Percentiles rank a stretch among this genome's conserved stretches.
Conservation (phyloP, 805 yeast genomes). For the Cyberlindnera mrakii region DNA sequence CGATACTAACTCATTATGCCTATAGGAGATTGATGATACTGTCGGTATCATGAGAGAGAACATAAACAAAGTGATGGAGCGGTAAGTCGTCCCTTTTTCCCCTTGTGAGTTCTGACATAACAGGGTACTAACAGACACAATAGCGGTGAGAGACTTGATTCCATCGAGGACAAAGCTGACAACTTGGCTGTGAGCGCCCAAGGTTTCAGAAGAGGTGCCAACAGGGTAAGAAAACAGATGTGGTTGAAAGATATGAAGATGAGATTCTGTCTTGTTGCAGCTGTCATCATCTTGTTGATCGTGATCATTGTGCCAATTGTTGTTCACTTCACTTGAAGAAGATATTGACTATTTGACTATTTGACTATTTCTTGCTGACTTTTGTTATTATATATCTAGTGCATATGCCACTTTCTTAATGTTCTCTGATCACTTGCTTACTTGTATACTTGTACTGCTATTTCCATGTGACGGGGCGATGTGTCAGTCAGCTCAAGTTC, state of each 20-base stretch:
- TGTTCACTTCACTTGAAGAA: constrained; percentile 58
- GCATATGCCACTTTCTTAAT: no score
- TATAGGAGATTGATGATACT: constrained; percentile 83
- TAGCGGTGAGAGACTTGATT: constrained; percentile 85
- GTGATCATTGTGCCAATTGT: constrained; percentile 91
- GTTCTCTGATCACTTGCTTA: no score
- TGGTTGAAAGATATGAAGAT: constrained; percentile 98
- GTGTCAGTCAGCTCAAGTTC: no score
- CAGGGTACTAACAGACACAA: constrained; percentile 84
- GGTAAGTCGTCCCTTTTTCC: constrained; percentile 14
- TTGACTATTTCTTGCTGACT: no score
- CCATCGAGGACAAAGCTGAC: constrained; percentile 89
- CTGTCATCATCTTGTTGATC: constrained; percentile 73
- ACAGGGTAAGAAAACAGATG: constrained; percentile 96
- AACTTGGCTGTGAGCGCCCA: constrained; percentile 88
- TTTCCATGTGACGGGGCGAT: no score
- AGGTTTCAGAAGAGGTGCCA: constrained; percentile 94
- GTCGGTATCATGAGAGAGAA: constrained; percentile 97
- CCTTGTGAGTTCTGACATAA: constrained; percentile 84
- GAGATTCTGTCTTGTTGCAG: constrained; percentile 83
- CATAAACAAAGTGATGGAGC: constrained; percentile 89
- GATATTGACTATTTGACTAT: no score
- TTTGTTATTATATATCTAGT: no score
- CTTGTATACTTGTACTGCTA: no score
- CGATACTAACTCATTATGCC: constrained; percentile 17